phyloP scores from a whole-genome alignment of 352 stramenopile genomes.

The Phytopythium sindhum region DNA sequence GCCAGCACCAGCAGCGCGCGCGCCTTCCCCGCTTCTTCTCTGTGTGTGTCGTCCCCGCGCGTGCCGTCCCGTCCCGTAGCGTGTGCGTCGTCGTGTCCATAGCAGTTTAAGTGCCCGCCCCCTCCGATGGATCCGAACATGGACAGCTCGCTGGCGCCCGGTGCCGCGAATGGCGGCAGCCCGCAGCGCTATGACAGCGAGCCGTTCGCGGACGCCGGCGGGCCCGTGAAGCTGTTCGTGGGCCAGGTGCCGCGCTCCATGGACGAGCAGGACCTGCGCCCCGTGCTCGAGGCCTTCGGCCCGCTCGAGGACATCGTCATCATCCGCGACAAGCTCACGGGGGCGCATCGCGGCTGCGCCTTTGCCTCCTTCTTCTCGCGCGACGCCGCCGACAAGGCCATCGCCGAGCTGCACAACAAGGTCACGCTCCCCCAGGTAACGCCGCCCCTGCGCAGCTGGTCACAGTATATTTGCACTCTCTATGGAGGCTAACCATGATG shows the following conservation, averaged over 20 bases:
- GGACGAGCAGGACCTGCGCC: conserved; percentile 82
- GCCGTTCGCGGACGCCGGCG: conserved; percentile 9
- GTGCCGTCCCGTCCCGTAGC: conserved; percentile 1
- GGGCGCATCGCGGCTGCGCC: conserved; percentile 82
- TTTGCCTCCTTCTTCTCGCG: conserved; percentile 86
- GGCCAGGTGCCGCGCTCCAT: conserved; percentile 87
- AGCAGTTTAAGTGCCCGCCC: no score
- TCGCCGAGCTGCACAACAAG: conserved; percentile 88
- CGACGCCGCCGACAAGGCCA: conserved; percentile 71
- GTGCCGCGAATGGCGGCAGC: background rate
- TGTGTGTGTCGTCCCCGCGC: conserved; percentile 6
- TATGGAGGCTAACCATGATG: background rate
- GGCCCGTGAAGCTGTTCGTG: conserved; percentile 81
- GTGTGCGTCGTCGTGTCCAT: conserved; percentile 3
- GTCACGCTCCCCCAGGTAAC: conserved; percentile 68
- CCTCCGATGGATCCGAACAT: conserved; percentile 5
- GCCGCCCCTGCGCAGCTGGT: background rate
- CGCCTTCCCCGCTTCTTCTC: background rate
- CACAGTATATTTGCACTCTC: no score
- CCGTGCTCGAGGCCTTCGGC: conserved; percentile 85
- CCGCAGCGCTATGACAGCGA: background rate
- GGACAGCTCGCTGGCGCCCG: background rate
- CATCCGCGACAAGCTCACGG: conserved; percentile 90
- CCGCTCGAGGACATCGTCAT: conserved; percentile 85
- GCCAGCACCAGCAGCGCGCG: background rate